Evolutionary conservation across 1,284 basidiomycete species (phyloP), one percentile per base, ranked within the genome.

Genomic region (Ganoderma lucidum): DNA sequence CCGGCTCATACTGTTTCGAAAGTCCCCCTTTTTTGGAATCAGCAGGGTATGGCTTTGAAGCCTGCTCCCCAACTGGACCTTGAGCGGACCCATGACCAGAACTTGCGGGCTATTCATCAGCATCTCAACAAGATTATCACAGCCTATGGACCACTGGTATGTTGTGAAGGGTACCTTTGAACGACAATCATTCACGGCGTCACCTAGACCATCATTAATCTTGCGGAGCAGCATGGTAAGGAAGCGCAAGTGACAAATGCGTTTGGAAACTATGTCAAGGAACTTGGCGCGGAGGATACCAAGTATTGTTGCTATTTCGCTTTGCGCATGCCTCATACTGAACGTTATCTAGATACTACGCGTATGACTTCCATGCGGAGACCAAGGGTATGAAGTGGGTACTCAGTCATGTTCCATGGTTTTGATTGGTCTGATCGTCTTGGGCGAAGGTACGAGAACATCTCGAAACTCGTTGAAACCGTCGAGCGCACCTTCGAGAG

Each of bases 301-400:
- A 84, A 83, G 91, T 93, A 51, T 77, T 71, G 87, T 82, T 15
- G 37, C 2, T 17, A 15, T 15, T 35, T 15, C 23, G 37, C 41
- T 42, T n/a, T 42, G 23, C 3, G 30, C 17, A 17, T 17, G 35
- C 37, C 37, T 55, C 14, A 10, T 37, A 28, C 53, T 70, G 35
- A 69, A 19, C 9, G 8, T 28, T 23, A 12, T 19, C 41, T 64
- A 81, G 77, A 68, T 93, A 93, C 73, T 80, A 83, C 71, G 90
- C 90, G 71, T 98, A 96, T 77, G 96, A 98, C 78, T 98, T 98
- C 80, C 97, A 98, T 80, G 87, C 85, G 9, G 94, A 97, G 80
- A 97, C 94, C 6, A 92, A 88, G 77, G 95, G 96, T 19, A 96
- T 96, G 94, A 94, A 94, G 89, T 97, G 82, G 77, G 87, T 80